Conservation (phyloP, 1,284 basidiomycete genomes). For the Vanrija pseudolonga region DNA sequence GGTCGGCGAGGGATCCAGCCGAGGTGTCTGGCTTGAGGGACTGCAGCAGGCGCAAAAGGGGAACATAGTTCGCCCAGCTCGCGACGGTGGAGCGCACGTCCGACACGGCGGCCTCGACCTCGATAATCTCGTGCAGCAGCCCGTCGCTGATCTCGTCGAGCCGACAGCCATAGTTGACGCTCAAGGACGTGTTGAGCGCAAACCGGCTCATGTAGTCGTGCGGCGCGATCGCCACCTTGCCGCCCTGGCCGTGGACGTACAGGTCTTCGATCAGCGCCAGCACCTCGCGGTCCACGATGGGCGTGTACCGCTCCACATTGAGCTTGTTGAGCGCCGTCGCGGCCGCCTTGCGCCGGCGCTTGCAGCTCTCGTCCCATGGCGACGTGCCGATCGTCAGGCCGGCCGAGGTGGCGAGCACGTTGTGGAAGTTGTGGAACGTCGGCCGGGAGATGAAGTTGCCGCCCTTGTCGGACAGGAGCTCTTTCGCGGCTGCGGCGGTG, state of each 20-base stretch:
- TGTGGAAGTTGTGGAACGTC: conserved; percentile 19
- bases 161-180: conserved; percentile 19
- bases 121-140: conserved; percentile 15
- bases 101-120: conserved; percentile 10
- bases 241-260: conserved; percentile 12
- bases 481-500: conserved; percentile 15
- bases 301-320: conserved; percentile 14
- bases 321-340: conserved; percentile 17
- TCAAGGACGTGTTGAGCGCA: conserved; percentile 17
- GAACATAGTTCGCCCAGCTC: conserved; percentile 14
- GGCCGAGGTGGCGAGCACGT: conserved; percentile 9
- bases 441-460: conserved; percentile 17
- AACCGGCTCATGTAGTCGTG: conserved; percentile 12
- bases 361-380: conserved; percentile 20
- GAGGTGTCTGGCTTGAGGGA: background rate
- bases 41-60: conserved; percentile 10
- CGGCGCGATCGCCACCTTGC: conserved; percentile 10
- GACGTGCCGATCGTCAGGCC: conserved; percentile 18
- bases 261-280: conserved; percentile 19
- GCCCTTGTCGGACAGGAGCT: conserved; percentile 17
- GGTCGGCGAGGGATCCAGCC: background rate
- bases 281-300: conserved; percentile 19
- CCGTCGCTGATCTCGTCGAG: conserved; percentile 11
- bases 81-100: conserved; percentile 11
- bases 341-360: conserved; percentile 18